Conservation (phyloP, 2,329 filamentous ascomycete species). For the Ceratocystis destructans region DNA sequence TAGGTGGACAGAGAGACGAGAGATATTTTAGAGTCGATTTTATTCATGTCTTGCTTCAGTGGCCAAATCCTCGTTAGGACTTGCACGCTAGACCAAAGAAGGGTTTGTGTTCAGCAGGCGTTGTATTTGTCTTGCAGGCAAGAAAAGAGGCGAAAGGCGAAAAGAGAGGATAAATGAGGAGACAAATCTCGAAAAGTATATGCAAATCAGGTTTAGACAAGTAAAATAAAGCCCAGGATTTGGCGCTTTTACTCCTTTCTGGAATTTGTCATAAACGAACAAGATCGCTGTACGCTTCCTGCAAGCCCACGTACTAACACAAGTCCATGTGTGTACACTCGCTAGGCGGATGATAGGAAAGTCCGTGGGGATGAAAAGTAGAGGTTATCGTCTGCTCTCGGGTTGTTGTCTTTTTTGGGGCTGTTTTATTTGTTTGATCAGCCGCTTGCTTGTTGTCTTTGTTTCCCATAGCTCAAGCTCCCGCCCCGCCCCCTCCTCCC, state of each 20-base stretch:
- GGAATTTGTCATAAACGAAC: constrained; percentile 4
- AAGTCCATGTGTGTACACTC: not conserved
- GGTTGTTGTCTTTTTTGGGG: too few species aligned
- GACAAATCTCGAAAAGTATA: not conserved
- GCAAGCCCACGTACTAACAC: not conserved
- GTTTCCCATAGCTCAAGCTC: not conserved
- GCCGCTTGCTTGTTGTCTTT: not conserved
- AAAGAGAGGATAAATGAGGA: not conserved
- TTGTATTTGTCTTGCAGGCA: constrained; percentile 1
- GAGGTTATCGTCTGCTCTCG: too few species aligned
- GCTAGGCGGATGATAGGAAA: too few species aligned
- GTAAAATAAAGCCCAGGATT: not conserved
- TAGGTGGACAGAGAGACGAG: too few species aligned
- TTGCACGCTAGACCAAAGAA: not conserved
- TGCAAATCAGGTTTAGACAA: not conserved
- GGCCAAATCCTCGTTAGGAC: not conserved
- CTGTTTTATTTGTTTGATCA: not conserved
- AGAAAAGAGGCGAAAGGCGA: not conserved
- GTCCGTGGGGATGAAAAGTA: too few species aligned
- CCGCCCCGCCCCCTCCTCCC: not conserved
- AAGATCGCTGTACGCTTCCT: not conserved
- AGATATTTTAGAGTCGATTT: not conserved
- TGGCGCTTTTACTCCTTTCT: not conserved
- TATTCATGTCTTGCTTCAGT: not conserved
- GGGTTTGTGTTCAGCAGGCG: constrained; percentile 2